phyloP scores from a whole-genome alignment of 306 rosid species.

The Lithocarpus polystachyus region DNA sequence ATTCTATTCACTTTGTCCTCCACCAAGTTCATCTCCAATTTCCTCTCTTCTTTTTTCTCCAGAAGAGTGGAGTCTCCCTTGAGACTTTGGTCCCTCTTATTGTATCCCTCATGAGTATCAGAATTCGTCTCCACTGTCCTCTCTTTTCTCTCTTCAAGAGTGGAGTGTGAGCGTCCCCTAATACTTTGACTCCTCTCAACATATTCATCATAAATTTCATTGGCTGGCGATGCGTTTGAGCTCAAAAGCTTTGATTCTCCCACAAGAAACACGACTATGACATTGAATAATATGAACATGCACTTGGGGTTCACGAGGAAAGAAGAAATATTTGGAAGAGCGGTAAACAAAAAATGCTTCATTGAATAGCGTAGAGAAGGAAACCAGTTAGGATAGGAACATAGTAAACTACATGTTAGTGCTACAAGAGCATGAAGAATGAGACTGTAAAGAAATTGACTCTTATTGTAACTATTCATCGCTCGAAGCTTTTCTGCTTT shows the following conservation, averaged over 20 bases:
- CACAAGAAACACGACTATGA: conserved; percentile 36
- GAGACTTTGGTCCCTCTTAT: conserved; percentile 15
- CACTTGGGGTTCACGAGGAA: conserved; percentile 31
- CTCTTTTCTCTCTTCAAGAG: neutral
- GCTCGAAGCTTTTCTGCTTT: conserved; percentile 20
- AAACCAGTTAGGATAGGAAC: conserved; percentile 28
- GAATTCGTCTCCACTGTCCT: neutral
- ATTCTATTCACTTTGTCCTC: neutral
- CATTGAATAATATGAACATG: conserved; percentile 39
- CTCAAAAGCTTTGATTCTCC: conserved; percentile 35
- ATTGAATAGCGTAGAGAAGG: conserved; percentile 20
- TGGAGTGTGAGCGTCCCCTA: neutral
- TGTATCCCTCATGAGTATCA: conserved; percentile 5
- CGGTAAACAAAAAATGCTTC: conserved; percentile 10
- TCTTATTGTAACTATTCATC: conserved; percentile 25
- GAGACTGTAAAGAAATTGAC: conserved; percentile 21
- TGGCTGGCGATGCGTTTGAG: conserved; percentile 7
- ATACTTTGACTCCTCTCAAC: conserved; percentile 27
- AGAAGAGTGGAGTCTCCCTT: neutral
- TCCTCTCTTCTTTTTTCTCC: conserved; percentile 18
- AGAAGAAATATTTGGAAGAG: conserved; percentile 26
- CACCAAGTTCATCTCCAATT: neutral
- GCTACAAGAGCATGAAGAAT: conserved; percentile 27
- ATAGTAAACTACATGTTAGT: conserved; percentile 26
- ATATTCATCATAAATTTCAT: conserved; percentile 20